Evolutionary conservation across 106 monocot species (phyloP).

Genomic region (Allium sativum): DNA sequence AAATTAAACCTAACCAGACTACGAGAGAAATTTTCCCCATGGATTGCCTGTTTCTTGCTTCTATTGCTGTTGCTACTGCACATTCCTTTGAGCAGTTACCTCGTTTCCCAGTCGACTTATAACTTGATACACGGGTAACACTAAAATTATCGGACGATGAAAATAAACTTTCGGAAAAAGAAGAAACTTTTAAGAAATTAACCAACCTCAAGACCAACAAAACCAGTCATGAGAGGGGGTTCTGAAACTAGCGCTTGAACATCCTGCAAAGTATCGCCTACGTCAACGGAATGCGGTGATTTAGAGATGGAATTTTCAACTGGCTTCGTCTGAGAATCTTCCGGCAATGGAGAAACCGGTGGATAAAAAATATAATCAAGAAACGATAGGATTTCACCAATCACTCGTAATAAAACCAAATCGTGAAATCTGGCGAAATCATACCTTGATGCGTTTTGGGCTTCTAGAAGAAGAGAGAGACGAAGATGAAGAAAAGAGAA

Average conservation of each 20-base stretch:
- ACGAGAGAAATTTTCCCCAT: slow-evolving; percentile 7
- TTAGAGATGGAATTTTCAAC: background rate
- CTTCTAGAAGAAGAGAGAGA: slow-evolving; percentile 1
- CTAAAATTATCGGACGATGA: too few relatives aligned
- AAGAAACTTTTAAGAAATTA: too few relatives aligned
- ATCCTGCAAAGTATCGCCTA: too few relatives aligned
- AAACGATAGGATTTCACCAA: background rate
- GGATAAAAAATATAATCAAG: background rate
- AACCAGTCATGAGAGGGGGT: background rate
- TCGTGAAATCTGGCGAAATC: slow-evolving; percentile 2
- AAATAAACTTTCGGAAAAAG: too few relatives aligned
- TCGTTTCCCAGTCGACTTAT: too few relatives aligned
- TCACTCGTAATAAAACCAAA: background rate
- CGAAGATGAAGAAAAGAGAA: background rate
- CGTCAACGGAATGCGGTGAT: background rate
- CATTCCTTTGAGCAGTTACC: background rate
- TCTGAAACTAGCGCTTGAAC: background rate
- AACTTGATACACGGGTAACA: too few relatives aligned
- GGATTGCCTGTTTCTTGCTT: background rate
- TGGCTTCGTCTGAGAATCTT: background rate
- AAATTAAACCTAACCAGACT: slow-evolving; percentile 6
- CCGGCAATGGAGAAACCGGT: background rate
- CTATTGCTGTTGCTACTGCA: background rate
- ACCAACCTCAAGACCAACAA: background rate
- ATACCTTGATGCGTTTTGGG: slow-evolving; percentile 2